Evolutionary conservation across 2,329 filamentous ascomycete genomes (phyloP).

Genomic region (Amauroascus niger): DNA sequence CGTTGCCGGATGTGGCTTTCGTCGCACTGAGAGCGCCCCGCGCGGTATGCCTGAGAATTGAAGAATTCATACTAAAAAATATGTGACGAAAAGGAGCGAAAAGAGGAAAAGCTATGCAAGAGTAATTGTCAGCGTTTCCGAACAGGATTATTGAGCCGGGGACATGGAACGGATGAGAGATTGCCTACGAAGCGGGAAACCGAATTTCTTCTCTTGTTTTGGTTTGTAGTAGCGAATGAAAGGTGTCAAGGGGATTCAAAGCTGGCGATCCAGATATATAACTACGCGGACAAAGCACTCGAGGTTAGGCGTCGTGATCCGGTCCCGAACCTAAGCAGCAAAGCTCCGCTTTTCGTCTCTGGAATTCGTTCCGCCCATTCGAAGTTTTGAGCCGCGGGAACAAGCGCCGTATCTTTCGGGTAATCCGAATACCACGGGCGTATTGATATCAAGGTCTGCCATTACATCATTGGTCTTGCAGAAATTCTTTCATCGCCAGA

Average conservation of each 20-base stretch:
- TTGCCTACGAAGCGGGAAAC: neutral
- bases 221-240: too few species aligned
- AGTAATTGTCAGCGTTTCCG: too few species aligned
- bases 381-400: neutral
- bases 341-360: too few species aligned
- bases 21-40: conserved; percentile 5
- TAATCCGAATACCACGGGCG: conserved; percentile 6
- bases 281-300: neutral
- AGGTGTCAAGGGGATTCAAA: too few species aligned
- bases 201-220: neutral
- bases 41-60: conserved; percentile 6
- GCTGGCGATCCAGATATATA: too few species aligned
- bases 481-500: too few species aligned
- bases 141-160: too few species aligned
- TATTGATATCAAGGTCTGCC: conserved; percentile 1
- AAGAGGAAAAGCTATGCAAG: neutral
- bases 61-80: conserved; percentile 12
- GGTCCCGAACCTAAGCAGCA: neutral
- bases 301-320: neutral
- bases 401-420: conserved; percentile 5
- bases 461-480: neutral
- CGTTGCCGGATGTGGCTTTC: conserved; percentile 1
- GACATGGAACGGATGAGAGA: neutral
- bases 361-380: neutral
- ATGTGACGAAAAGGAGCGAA: neutral